A percentile compares a stretch with the other conserved stretches of the same genome.
Conservation (phyloP, 1,284 basidiomycete genomes). For the Ganoderma resinaceum region DNA sequence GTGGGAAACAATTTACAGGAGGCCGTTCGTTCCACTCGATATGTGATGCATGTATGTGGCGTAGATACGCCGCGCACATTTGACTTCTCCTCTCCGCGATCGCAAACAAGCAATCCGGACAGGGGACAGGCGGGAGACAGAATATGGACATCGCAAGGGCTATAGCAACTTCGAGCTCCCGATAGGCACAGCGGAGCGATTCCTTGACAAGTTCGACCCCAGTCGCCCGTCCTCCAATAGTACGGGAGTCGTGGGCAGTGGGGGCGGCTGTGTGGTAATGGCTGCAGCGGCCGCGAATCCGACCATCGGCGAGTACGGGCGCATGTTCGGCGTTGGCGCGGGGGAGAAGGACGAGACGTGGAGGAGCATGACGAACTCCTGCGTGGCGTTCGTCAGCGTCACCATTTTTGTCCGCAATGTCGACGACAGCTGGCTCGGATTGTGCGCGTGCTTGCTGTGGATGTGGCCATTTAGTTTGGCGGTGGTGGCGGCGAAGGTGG, state of each 20-base stretch:
- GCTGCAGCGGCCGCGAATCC: constrained; percentile 15
- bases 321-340: constrained; percentile 53
- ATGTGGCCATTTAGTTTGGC: neutral
- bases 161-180: constrained; percentile 47
- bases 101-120: neutral
- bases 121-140: neutral
- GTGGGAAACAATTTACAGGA: neutral
- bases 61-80: neutral
- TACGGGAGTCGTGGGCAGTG: constrained; percentile 25
- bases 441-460: constrained; percentile 40
- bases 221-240: constrained; percentile 50
- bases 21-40: neutral
- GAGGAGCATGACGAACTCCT: constrained; percentile 79
- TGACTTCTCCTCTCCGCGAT: constrained; percentile 1
- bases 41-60: no score
- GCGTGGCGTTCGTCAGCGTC: constrained; percentile 76
- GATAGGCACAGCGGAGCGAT: constrained; percentile 60
- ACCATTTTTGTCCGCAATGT: constrained; percentile 71
- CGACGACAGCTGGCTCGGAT: constrained; percentile 51
- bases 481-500: constrained; percentile 13
- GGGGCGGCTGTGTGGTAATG: constrained; percentile 26
- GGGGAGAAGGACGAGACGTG: constrained; percentile 82
- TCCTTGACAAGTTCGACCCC: constrained; percentile 63
- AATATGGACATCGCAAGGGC: neutral
- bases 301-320: constrained; percentile 64